Evolutionary conservation across 257 asterid genomes (phyloP), one percentile per base, ranked within the genome.

Genomic region (Jasminum sambac): DNA sequence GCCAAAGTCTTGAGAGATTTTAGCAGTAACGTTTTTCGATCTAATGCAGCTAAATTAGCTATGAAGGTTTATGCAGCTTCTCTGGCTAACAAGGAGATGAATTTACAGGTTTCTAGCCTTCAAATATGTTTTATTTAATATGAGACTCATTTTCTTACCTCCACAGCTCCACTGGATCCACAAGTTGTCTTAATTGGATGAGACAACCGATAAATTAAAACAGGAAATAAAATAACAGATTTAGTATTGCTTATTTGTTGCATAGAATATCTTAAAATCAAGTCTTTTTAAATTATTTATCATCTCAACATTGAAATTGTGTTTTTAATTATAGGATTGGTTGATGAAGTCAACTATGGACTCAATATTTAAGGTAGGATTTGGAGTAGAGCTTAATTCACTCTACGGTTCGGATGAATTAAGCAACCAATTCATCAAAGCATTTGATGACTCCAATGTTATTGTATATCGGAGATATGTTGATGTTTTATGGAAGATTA

Each of bases 291-390:
- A 6, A 0, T 23, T n/a, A 7, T 17, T 17, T 48, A 48, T 48
- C 59, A 30, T 48, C 59, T 48, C 59, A 48, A 48, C 25, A 21
- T 17, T 19, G 59, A 48, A 48, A 6, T 19, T 48, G 12, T 48
- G 5, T 8, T 40, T 46, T 44, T 63, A n/a, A n/a, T n/a, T n/a
- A 69, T 90, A 88, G 95, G 95, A 79, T 64, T 65, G 85, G 76
- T 83, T 89, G 74, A 86, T 86, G 96, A 89, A 83, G 78, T 77
- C 88, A 30, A 79, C 92, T 4, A 50, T 89, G 43, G 96, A 89
- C 76, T 86, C 96, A 11, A 87, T 87, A 43, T 85, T 89, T 67
- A 85, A 80, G 81, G 88, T 89, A 64, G 90, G 78, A 1, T 83
- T 89, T 5, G 94, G 94, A 5, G 88, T 87, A 69, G 94, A 87